Evolutionary conservation across 2,329 filamentous ascomycete genomes (phyloP).

Genomic region (Waltergamsia citrina): DNA sequence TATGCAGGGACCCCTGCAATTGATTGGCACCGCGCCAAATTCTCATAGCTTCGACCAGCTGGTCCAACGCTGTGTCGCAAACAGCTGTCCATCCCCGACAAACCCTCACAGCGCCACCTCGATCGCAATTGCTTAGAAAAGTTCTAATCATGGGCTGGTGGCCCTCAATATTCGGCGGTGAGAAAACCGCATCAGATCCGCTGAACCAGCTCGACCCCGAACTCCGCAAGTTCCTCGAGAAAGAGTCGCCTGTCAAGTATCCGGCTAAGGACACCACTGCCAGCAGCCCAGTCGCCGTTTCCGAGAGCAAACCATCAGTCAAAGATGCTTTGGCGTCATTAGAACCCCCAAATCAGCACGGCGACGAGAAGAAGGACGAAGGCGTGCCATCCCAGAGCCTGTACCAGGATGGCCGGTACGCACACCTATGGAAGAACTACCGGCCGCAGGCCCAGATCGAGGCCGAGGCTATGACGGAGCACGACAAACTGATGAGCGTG

Average conservation of each 20-base stretch:
- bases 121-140: background rate
- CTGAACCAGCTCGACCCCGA: slow-evolving; percentile 71
- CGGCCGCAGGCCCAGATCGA: slow-evolving; percentile 62
- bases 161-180: slow-evolving; percentile 40
- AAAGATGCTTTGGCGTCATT: background rate
- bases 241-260: slow-evolving; percentile 71
- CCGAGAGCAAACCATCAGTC: background rate
- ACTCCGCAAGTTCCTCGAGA: slow-evolving; percentile 74
- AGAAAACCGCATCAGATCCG: slow-evolving; percentile 42
- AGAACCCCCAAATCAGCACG: background rate
- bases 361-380: background rate
- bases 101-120: background rate
- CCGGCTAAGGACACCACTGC: slow-evolving; percentile 16
- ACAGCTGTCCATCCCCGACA: background rate
- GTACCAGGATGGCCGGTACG: slow-evolving; percentile 55
- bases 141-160: slow-evolving; percentile 45
- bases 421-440: slow-evolving; percentile 91
- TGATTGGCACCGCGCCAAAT: slow-evolving; percentile 1
- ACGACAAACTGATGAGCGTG: slow-evolving; percentile 72
- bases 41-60: background rate
- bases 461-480: slow-evolving; percentile 58
- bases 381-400: slow-evolving; percentile 39
- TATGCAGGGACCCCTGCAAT: background rate
- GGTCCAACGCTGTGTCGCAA: background rate
- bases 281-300: slow-evolving; percentile 7